Percentiles rank a stretch among this genome's conserved stretches.
Conservation (phyloP, 139 green algal genomes). For the Diplosphaera chodatii region DNA sequence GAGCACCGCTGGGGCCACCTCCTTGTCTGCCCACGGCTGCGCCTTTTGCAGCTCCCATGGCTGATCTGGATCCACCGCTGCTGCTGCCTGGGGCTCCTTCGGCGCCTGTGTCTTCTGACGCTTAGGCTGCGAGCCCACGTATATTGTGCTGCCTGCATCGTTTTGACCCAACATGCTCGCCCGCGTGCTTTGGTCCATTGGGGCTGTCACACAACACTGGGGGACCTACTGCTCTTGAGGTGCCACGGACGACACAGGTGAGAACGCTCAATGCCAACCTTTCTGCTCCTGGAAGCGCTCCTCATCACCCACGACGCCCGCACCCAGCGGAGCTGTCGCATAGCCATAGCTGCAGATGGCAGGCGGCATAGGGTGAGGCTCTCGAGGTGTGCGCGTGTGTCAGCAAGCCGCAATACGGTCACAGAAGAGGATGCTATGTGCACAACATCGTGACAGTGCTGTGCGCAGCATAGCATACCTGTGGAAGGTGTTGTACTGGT, state of each 20-base stretch:
- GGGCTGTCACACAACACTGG: too few relatives aligned
- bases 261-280: slow-evolving; percentile 5
- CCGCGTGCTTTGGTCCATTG: too few relatives aligned
- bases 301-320: slow-evolving; percentile 35
- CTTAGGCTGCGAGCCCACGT: slow-evolving; percentile 26
- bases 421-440: too few relatives aligned
- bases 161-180: too few relatives aligned
- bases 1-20: slow-evolving; percentile 45
- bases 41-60: slow-evolving; percentile 47
- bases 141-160: slow-evolving; percentile 14
- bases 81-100: neutral
- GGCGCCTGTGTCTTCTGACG: slow-evolving; percentile 41
- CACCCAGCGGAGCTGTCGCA: slow-evolving; percentile 20
- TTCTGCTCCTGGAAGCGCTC: slow-evolving; percentile 18
- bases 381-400: too few relatives aligned
- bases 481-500: slow-evolving; percentile 88
- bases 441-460: too few relatives aligned
- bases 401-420: too few relatives aligned
- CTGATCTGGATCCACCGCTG: slow-evolving; percentile 20
- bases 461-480: slow-evolving; percentile 2
- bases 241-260: neutral
- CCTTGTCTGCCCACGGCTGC: slow-evolving; percentile 79
- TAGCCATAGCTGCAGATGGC: slow-evolving; percentile 29
- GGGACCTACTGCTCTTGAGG: too few relatives aligned
- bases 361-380: too few relatives aligned